Conservation (phyloP, 2,329 filamentous ascomycete genomes). For the Clathrospora elynae region DNA sequence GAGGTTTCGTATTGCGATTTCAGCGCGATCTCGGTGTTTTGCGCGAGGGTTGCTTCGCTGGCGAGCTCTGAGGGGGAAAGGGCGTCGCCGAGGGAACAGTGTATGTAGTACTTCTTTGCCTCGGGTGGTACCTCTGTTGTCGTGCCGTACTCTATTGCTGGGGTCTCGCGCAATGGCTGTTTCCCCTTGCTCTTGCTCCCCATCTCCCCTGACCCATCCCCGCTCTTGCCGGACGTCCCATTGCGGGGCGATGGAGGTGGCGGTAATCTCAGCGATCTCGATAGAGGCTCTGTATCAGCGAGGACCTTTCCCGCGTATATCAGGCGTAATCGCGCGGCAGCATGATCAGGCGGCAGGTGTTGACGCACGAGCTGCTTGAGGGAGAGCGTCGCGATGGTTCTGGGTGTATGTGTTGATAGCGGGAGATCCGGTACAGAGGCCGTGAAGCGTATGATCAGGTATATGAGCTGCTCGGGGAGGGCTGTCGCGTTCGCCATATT, state of each 20-base stretch:
- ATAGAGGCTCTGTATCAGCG: slow-evolving; percentile 71
- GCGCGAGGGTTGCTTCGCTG: slow-evolving; percentile 61
- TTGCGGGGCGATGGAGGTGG: slow-evolving; percentile 57
- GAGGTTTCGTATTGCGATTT: slow-evolving; percentile 35
- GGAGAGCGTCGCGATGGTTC: slow-evolving; percentile 72
- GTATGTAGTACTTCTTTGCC: slow-evolving; percentile 75
- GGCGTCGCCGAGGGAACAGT: slow-evolving; percentile 85
- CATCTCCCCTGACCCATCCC: slow-evolving; percentile 15
- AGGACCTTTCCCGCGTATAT: slow-evolving; percentile 90
- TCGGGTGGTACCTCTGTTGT: slow-evolving; percentile 25
- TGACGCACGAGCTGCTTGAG: slow-evolving; percentile 82
- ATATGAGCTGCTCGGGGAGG: slow-evolving; percentile 57
- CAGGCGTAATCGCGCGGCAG: slow-evolving; percentile 76
- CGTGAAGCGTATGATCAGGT: slow-evolving; percentile 89
- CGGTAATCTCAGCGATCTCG: slow-evolving; percentile 68
- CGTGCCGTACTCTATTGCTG: slow-evolving; percentile 24
- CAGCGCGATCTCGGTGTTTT: slow-evolving; percentile 48
- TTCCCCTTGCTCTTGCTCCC: slow-evolving; percentile 69
- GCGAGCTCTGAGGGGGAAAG: slow-evolving; percentile 72
- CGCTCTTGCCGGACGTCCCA: slow-evolving; percentile 22
- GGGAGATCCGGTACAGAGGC: slow-evolving; percentile 81
- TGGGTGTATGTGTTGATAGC: slow-evolving; percentile 72
- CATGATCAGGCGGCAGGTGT: slow-evolving; percentile 66
- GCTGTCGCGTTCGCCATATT: slow-evolving; percentile 35
- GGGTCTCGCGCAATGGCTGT: slow-evolving; percentile 59